These are phyloP conservation scores for Artemisia tridentata DNA, from an alignment of 129 eudicot genomes.

Conservation along the genomic window DNA sequence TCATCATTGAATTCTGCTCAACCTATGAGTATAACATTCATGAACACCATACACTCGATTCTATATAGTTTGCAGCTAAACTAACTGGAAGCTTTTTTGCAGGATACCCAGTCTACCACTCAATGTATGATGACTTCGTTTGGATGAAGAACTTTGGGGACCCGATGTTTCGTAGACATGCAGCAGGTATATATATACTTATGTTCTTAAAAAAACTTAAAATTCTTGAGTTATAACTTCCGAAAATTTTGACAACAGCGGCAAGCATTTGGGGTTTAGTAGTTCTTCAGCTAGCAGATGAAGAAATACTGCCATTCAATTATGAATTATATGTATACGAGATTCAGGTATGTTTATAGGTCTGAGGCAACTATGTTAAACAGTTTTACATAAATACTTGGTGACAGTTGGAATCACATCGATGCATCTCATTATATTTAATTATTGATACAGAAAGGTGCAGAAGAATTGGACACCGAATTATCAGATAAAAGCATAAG, in stretches of 20 bases:
- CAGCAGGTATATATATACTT: constrained; percentile 50
- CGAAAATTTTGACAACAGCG: constrained; percentile 39
- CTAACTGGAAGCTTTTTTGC: constrained; percentile 32
- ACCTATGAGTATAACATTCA: too few species aligned
- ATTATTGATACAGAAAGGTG: constrained; percentile 52
- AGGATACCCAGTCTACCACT: constrained; percentile 94
- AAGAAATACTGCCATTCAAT: constrained; percentile 68
- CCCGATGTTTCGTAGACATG: constrained; percentile 81
- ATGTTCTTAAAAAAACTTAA: neutral
- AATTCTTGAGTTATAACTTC: neutral
- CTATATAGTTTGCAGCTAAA: neutral
- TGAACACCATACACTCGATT: too few species aligned
- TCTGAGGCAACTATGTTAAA: neutral
- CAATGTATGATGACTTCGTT: constrained; percentile 79
- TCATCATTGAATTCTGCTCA: too few species aligned
- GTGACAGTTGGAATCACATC: neutral
- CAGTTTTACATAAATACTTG: constrained; percentile 4
- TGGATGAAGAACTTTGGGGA: constrained; percentile 92
- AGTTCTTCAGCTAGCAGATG: constrained; percentile 83
- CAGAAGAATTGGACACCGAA: constrained; percentile 49
- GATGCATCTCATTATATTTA: constrained; percentile 10
- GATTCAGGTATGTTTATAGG: constrained; percentile 59
- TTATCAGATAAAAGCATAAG: constrained; percentile 38
- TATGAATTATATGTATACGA: constrained; percentile 57
- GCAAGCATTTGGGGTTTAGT: constrained; percentile 88